Conservation (phyloP, 768 basidiomycete species). For the Mycena capillaripes region DNA sequence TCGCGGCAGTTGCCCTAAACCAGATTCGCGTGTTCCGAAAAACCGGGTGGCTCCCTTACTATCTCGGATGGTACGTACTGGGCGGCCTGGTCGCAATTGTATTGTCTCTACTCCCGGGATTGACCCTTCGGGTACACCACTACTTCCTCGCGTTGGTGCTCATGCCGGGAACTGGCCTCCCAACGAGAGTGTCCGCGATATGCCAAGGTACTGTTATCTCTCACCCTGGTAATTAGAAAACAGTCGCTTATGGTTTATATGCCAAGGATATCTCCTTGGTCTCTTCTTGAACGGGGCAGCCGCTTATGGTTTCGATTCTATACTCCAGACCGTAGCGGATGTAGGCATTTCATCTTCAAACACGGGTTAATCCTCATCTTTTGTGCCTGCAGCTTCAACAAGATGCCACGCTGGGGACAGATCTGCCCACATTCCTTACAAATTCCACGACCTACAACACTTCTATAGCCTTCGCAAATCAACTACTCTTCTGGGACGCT, state of each 20-base stretch:
- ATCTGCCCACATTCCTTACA: conserved; percentile 79
- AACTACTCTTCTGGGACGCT: conserved; percentile 69
- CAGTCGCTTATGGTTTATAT: too few species aligned
- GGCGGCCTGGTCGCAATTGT: conserved; percentile 79
- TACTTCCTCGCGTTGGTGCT: conserved; percentile 84
- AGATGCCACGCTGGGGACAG: conserved; percentile 79
- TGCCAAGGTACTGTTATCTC: too few species aligned
- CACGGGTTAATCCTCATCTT: conserved; percentile 24
- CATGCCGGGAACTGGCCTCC: conserved; percentile 85
- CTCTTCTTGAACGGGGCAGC: conserved; percentile 86
- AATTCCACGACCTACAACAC: conserved; percentile 78
- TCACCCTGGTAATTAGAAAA: too few species aligned
- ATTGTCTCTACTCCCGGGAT: conserved; percentile 75
- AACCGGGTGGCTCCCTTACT: conserved; percentile 87
- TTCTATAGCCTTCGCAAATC: conserved; percentile 65
- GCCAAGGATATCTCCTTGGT: conserved; percentile 86
- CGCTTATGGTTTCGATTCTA: conserved; percentile 84
- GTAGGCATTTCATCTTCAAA: conserved; percentile 54
- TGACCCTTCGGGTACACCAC: conserved; percentile 84
- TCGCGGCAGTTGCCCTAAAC: conserved; percentile 74
- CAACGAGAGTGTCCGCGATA: conserved; percentile 83
- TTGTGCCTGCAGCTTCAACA: conserved; percentile 67
- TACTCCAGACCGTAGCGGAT: conserved; percentile 80
- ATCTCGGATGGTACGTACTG: conserved; percentile 78
- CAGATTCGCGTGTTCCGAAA: conserved; percentile 88